Evolutionary conservation across 2,329 filamentous ascomycete genomes (phyloP).

Genomic region (Westerdykella ornata): DNA sequence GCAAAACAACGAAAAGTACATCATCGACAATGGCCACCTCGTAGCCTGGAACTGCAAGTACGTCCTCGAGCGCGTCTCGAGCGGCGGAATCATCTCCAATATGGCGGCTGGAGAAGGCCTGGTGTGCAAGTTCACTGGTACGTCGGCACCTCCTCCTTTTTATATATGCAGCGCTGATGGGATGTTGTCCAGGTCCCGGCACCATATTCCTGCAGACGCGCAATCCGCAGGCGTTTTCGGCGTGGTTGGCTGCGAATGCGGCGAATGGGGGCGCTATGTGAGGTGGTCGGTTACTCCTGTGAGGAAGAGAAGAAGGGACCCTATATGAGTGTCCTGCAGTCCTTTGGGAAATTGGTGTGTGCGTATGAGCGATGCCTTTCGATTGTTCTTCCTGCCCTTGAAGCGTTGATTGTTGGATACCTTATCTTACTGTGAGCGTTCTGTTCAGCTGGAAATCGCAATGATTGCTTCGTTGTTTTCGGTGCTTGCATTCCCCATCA

Average conservation of each 20-base stretch:
- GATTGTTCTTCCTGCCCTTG: too few species aligned
- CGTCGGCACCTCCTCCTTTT: slow-evolving; percentile 1
- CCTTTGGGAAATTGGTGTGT: too few species aligned
- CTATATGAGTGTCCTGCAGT: too few species aligned
- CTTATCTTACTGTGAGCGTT: too few species aligned
- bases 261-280: not conserved
- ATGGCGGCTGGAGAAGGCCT: slow-evolving; percentile 77
- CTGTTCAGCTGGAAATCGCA: too few species aligned
- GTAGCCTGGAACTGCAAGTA: slow-evolving; percentile 98
- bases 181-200: slow-evolving; percentile 57
- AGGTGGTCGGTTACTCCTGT: too few species aligned
- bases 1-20: slow-evolving; percentile 70
- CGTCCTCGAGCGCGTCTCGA: slow-evolving; percentile 79
- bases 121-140: slow-evolving; percentile 83
- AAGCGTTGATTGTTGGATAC: too few species aligned
- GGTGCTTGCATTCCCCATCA: too few species aligned
- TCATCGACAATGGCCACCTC: slow-evolving; percentile 86
- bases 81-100: slow-evolving; percentile 87
- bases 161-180: not conserved
- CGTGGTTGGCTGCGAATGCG: slow-evolving; percentile 42
- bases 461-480: too few species aligned
- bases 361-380: too few species aligned
- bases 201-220: slow-evolving; percentile 90
- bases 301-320: too few species aligned
- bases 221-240: slow-evolving; percentile 61